phyloP scores from a whole-genome alignment of 2,329 filamentous ascomycete species.

The Fusarium sarcochroum region DNA sequence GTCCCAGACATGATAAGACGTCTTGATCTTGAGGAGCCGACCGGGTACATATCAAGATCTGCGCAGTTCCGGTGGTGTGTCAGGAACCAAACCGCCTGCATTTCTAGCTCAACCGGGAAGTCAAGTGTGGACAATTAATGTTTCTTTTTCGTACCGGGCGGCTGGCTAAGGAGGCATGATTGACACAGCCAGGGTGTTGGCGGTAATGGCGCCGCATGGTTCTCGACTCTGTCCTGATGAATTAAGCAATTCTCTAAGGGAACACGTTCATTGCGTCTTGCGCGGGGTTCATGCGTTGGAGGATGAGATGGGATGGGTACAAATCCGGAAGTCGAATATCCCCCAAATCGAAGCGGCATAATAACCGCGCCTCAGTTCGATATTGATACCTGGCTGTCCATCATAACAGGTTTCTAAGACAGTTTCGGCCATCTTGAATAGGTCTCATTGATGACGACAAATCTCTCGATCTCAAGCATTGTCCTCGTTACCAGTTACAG shows the following conservation, averaged over 20 bases:
- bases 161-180: constrained; percentile 19
- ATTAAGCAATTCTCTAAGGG: constrained; percentile 13
- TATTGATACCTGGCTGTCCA: constrained; percentile 22
- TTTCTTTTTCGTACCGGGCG: constrained; percentile 21
- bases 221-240: constrained; percentile 21
- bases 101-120: background rate
- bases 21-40: no score
- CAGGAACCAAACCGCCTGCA: no score
- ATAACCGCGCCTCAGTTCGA: constrained; percentile 2
- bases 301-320: constrained; percentile 22
- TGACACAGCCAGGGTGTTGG: constrained; percentile 23
- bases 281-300: constrained; percentile 37
- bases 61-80: no score
- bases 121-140: constrained; percentile 2
- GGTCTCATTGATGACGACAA: constrained; percentile 27
- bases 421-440: constrained; percentile 12
- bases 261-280: constrained; percentile 8
- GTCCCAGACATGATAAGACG: constrained; percentile 15
- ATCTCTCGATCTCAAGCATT: constrained; percentile 20
- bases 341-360: constrained; percentile 8
- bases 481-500: constrained; percentile 1
- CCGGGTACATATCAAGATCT: no score
- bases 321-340: constrained; percentile 23
- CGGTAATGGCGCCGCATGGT: constrained; percentile 31
- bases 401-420: constrained; percentile 29